phyloP scores from a whole-genome alignment of 2,329 filamentous ascomycete species.

The Diaporthe ilicicola region DNA sequence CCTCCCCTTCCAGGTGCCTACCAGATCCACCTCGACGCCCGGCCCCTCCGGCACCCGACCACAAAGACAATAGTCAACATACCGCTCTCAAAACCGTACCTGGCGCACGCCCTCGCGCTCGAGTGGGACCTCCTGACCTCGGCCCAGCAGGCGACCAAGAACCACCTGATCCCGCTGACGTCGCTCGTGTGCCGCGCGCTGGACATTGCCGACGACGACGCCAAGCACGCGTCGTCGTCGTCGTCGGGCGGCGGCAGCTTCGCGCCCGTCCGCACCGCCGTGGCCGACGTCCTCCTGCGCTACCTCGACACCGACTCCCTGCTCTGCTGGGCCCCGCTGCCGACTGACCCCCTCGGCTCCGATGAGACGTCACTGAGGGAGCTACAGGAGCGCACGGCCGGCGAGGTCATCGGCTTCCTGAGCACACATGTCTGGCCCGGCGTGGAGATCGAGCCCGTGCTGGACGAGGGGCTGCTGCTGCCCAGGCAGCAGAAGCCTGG shows the following conservation, averaged over 20 bases:
- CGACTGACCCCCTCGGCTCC: slow-evolving; percentile 55
- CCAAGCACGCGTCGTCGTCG: slow-evolving; percentile 47
- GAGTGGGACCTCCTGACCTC: slow-evolving; percentile 92
- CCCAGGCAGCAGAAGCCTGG: slow-evolving; percentile 76
- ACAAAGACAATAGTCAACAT: slow-evolving; percentile 77
- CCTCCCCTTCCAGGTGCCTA: slow-evolving; percentile 49
- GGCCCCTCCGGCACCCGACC: slow-evolving; percentile 80
- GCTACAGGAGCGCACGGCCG: slow-evolving; percentile 74
- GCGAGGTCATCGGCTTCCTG: slow-evolving; percentile 76
- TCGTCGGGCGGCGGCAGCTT: slow-evolving; percentile 36
- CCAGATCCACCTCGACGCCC: slow-evolving; percentile 77
- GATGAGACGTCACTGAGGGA: slow-evolving; percentile 71
- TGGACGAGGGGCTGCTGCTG: slow-evolving; percentile 80
- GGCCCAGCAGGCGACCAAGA: slow-evolving; percentile 82
- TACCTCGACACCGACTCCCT: slow-evolving; percentile 94
- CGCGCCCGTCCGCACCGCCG: slow-evolving; percentile 65
- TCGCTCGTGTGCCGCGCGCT: slow-evolving; percentile 84
- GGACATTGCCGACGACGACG: slow-evolving; percentile 79
- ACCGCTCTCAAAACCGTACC: slow-evolving; percentile 78
- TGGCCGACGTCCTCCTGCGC: slow-evolving; percentile 76
- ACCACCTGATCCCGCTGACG: slow-evolving; percentile 90
- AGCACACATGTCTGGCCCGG: slow-evolving; percentile 83
- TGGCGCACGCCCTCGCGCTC: slow-evolving; percentile 85
- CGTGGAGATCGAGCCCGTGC: slow-evolving; percentile 77
- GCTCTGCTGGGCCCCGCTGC: slow-evolving; percentile 81